Evolutionary conservation across 345 rosid species (phyloP), one percentile per base, ranked within the genome.

Genomic region (Lepidium aucheri): DNA sequence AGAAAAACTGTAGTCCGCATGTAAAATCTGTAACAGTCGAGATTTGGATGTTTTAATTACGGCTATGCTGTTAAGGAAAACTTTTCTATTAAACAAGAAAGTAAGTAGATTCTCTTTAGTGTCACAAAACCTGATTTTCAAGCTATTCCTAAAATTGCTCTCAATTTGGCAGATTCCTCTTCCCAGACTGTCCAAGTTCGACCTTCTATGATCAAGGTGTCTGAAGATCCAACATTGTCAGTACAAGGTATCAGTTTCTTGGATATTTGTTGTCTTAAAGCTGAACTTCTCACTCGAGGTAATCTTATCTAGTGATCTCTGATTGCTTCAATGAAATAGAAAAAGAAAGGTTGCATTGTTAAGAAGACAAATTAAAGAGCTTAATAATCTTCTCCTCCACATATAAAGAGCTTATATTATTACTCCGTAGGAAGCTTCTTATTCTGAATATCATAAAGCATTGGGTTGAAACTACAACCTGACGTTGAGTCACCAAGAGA

Each of bases 41-140:
- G 58, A 78, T 74, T 57, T 86, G 94, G 39, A 80, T 87, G 63
- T 87, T 81, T 73, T 8, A 77, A 77, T 70, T 58, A 79, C 5
- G 91, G 97, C 63, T 15, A 4, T 42, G 90, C 97, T 34, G 70
- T 77, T 53, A 90, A 87, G 72, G 94, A 87, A 87, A 55, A 87
- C 90, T 42, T 40, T 90, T n/a, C 81, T 90, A 3, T 65, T 77
- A 11, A 70, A 87, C 54, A 84, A 82, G 61, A 78, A 78, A 82
- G 97, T 85, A 79, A 64, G 53, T 1, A 5, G 15, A 38, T 71
- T 8, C 28, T 33, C 16, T 46, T 53, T 30, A 14, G 14, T 15
- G 33, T 34, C 8, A 16, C 56, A 33, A 1, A 43, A 30, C 11
- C 11, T 36, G 47, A 6, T 36, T 63, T 63, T 20, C 24, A 20